Base-by-base conservation (phyloP, 352 stramenopile species). In the Globisporangium ultimum region DNA sequence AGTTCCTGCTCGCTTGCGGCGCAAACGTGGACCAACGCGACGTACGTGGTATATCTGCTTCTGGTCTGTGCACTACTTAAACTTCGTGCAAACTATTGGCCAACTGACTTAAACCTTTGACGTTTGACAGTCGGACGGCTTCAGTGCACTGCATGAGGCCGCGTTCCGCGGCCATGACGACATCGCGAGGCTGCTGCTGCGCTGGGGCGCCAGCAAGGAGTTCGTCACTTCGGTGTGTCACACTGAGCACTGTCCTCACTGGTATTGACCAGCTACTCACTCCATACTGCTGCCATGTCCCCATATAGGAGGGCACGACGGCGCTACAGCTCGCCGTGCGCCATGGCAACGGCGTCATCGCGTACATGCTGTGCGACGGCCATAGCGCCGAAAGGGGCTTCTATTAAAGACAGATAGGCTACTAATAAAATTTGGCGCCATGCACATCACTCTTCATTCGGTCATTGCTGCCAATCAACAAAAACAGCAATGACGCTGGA, bases 1-100 rank as follows among this genome's bases (percentile, higher is more conserved):
- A 82, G 58, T 74, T 82, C 41, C 66, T 91, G 20, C 63, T 91
- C 3, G 61, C 74, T 43, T 56, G 60, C 10, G 76, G 70, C 12
- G 76, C 80, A 10, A 65, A 88, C 41, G 77, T 84, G 20, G 82
- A 91, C 61, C 78, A 83, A 56, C 67, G 78, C 36, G 80, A 91
- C 38, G 80, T 88, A 59, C 24, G 69, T 54, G 5, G 1, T 14
- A 11, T 24, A 5, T 22, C 15, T 24, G 43, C 34, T 43, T 52
- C 32, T 6, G 15, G 18, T 11, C 17, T 49, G 17, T 22, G 17
- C 28, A 34, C n/a, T 24, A 11, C 17, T 18, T 60, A 47, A 9
- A 42, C 17, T 48, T 63, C 6, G 10, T 38, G 3, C 14, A 4
- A 10, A 9, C 17, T 1, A 5, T 10, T 36, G 28, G 28, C 28